These are phyloP conservation scores for Raffaelea ambrosiae DNA, from an alignment of 2,329 filamentous ascomycete genomes.

Conservation along the genomic window DNA sequence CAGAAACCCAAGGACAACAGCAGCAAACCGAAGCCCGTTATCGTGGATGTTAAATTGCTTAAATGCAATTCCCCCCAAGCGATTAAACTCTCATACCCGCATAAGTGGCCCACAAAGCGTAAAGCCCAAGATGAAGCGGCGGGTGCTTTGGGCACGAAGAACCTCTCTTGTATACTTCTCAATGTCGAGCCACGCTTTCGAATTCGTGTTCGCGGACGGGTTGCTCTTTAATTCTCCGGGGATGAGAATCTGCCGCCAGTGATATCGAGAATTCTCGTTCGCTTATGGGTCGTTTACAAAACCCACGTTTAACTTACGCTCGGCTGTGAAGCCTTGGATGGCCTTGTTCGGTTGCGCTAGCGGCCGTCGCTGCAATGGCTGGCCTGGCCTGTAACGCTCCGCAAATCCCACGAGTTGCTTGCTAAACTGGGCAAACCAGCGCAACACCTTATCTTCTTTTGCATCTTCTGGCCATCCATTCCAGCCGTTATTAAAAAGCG, in stretches of 20 bases:
- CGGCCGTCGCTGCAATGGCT: conserved; percentile 14
- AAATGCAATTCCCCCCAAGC: conserved; percentile 34
- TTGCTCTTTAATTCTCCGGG: conserved; percentile 31
- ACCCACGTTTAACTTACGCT: conserved; percentile 11
- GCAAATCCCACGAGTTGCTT: conserved; percentile 19
- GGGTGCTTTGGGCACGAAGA: conserved; percentile 29
- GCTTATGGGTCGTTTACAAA: conserved; percentile 15
- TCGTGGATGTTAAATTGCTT: conserved; percentile 36
- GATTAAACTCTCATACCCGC: conserved; percentile 37
- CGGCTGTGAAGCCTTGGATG: conserved; percentile 19
- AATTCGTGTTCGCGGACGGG: neutral
- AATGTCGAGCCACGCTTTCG: conserved; percentile 23
- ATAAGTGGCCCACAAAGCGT: conserved; percentile 36
- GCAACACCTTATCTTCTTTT: conserved; percentile 25
- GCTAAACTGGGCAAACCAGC: conserved; percentile 22
- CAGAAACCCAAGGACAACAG: conserved; percentile 30
- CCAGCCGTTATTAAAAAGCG: conserved; percentile 23
- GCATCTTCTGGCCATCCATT: conserved; percentile 24
- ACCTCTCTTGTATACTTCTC: conserved; percentile 35
- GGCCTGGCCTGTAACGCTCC: conserved; percentile 14
- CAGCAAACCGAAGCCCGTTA: conserved; percentile 29
- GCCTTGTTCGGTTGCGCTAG: conserved; percentile 19
- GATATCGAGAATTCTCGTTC: conserved; percentile 11
- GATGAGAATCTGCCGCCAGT: conserved; percentile 33
- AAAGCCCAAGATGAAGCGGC: conserved; percentile 38